phyloP scores from a whole-genome alignment of 148 eudicot genomes.

The Linanthus parryae region DNA sequence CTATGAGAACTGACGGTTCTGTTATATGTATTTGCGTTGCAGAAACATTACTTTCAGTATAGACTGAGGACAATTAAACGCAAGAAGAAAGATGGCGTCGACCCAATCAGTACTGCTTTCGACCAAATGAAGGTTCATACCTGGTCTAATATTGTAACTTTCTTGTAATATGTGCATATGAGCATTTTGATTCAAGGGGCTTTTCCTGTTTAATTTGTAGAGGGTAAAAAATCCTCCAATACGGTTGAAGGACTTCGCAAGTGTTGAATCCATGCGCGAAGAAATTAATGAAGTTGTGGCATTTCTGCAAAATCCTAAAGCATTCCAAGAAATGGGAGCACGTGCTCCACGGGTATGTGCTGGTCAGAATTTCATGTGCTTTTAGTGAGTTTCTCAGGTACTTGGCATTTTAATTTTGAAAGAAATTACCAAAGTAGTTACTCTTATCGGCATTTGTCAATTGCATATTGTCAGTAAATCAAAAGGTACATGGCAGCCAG shows the following conservation, averaged over 20 bases:
- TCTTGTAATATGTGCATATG: background rate
- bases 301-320: conserved; percentile 78
- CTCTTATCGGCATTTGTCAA: background rate
- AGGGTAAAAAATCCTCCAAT: conserved; percentile 93
- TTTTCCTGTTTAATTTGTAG: no score
- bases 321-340: conserved; percentile 90
- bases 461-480: background rate
- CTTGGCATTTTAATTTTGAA: no score
- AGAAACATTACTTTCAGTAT: conserved; percentile 45
- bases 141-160: conserved; percentile 2
- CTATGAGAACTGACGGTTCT: conserved; percentile 4
- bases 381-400: no score
- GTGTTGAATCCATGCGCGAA: conserved; percentile 79
- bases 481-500: no score
- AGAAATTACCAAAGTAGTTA: background rate
- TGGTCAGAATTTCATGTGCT: conserved; percentile 3
- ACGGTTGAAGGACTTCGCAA: conserved; percentile 69
- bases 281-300: conserved; percentile 94
- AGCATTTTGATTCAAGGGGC: background rate
- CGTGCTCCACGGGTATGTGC: conserved; percentile 89
- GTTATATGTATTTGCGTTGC: conserved; percentile 21
- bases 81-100: conserved; percentile 62
- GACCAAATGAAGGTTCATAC: conserved; percentile 78
- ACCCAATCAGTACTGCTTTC: conserved; percentile 81
- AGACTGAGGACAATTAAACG: conserved; percentile 26